Conservation (phyloP, 495 filamentous ascomycete species). For the Pseudomonodictys pantanalensis region DNA sequence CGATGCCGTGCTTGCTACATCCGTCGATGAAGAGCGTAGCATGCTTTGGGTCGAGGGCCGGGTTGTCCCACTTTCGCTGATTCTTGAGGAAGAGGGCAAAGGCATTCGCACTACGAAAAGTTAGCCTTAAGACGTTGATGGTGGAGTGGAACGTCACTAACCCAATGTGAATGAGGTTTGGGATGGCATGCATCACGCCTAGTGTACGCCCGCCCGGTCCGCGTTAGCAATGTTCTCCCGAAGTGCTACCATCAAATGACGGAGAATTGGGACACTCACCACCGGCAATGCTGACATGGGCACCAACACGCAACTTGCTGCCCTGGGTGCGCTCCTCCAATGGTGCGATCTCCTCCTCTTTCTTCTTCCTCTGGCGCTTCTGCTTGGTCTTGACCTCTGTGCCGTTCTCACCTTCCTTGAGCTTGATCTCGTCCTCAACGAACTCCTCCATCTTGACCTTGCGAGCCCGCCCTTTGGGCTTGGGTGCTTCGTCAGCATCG, state of each 20-base stretch:
- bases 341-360: slow-evolving; percentile 51
- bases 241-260: not conserved
- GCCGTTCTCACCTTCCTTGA: slow-evolving; percentile 24
- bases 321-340: slow-evolving; percentile 65
- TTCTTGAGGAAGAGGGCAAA: slow-evolving; percentile 95
- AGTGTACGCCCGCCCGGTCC: slow-evolving; percentile 44
- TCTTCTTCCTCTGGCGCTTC: slow-evolving; percentile 41
- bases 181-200: slow-evolving; percentile 87
- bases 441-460: slow-evolving; percentile 6
- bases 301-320: slow-evolving; percentile 81
- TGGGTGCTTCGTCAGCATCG: not conserved
- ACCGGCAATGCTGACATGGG: slow-evolving; percentile 78
- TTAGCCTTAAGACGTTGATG: slow-evolving; percentile 21
- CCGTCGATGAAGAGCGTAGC: slow-evolving; percentile 62
- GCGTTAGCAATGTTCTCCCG: not conserved
- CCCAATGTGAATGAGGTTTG: slow-evolving; percentile 75
- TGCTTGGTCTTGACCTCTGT: slow-evolving; percentile 39
- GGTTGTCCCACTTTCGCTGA: slow-evolving; percentile 91
- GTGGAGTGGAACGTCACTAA: slow-evolving; percentile 26
- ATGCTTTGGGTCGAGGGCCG: slow-evolving; percentile 66
- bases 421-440: not conserved
- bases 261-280: not conserved
- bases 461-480: not conserved
- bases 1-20: slow-evolving; percentile 69
- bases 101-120: slow-evolving; percentile 65